Conservation (phyloP, 352 stramenopile genomes). For the Globisporangium carolinianum region DNA sequence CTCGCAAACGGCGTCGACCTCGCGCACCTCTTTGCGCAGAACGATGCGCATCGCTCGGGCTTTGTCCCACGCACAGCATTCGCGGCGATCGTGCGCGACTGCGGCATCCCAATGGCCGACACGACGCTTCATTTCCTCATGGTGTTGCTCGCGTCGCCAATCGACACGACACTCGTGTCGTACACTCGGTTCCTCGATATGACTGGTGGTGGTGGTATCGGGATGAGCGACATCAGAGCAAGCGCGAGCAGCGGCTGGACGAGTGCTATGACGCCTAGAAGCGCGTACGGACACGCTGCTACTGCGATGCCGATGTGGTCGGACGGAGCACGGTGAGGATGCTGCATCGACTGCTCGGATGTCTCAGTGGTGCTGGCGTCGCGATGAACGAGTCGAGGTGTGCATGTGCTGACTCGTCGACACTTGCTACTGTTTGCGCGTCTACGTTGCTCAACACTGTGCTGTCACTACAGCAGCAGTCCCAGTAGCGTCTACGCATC, state of each 20-base stretch:
- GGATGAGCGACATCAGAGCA: background rate
- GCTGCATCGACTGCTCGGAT: no score
- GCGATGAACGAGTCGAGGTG: no score
- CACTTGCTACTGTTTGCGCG: background rate
- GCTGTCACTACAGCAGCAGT: no score
- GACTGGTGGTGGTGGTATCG: constrained; percentile 9
- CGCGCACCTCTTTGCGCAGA: constrained; percentile 30
- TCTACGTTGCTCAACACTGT: no score
- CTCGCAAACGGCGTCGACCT: constrained; percentile 29
- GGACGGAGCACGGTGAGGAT: background rate
- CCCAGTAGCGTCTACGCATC: constrained; percentile 1
- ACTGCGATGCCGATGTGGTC: background rate
- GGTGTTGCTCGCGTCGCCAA: constrained; percentile 35
- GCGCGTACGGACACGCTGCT: background rate
- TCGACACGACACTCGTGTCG: constrained; percentile 42
- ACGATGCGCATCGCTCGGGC: constrained; percentile 29
- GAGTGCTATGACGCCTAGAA: background rate
- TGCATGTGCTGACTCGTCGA: no score
- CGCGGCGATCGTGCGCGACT: constrained; percentile 28
- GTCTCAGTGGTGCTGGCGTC: no score
- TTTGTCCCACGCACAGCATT: constrained; percentile 36
- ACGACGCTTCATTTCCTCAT: constrained; percentile 44
- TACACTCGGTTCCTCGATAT: constrained; percentile 58
- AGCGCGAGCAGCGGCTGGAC: background rate
- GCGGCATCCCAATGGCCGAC: constrained; percentile 27